Evolutionary conservation across 2,329 filamentous ascomycete species (phyloP).

Genomic region (Claviceps maximensis): DNA sequence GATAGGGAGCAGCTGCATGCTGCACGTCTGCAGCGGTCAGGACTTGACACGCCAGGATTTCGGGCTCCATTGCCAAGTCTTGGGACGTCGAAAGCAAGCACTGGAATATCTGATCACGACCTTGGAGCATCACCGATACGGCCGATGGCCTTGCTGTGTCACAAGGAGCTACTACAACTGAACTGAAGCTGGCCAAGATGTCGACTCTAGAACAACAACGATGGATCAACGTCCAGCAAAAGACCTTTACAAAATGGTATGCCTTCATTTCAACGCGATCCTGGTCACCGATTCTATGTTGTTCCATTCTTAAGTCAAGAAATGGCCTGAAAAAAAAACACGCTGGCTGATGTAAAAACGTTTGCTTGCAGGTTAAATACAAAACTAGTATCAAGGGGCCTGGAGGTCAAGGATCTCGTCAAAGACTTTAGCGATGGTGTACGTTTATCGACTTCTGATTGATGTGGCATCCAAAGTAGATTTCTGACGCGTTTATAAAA

Average conservation of each 20-base stretch:
- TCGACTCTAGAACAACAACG: conserved; percentile 50
- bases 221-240: conserved; percentile 80
- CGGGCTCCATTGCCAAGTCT: conserved; percentile 7
- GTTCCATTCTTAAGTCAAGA: too few species aligned
- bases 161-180: conserved; percentile 37
- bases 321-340: not conserved
- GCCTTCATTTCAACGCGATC: not conserved
- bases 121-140: conserved; percentile 18
- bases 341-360: conserved; percentile 5
- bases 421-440: conserved; percentile 87
- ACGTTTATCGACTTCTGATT: conserved; percentile 26
- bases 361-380: conserved; percentile 66
- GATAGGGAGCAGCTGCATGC: conserved; percentile 38
- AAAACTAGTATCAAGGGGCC: conserved; percentile 66
- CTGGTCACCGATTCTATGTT: not conserved
- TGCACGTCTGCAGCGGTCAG: conserved; percentile 32
- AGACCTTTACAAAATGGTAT: conserved; percentile 95
- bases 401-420: conserved; percentile 79
- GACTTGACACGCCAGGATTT: conserved; percentile 19
- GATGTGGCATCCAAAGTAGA: not conserved
- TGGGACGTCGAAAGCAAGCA: conserved; percentile 6
- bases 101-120: conserved; percentile 22
- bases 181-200: conserved; percentile 44
- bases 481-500: not conserved
- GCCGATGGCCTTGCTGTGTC: conserved; percentile 31